Base-by-base conservation (phyloP, 1,139 yeast genomes). In the Debaryomyces nepalensis region DNA sequence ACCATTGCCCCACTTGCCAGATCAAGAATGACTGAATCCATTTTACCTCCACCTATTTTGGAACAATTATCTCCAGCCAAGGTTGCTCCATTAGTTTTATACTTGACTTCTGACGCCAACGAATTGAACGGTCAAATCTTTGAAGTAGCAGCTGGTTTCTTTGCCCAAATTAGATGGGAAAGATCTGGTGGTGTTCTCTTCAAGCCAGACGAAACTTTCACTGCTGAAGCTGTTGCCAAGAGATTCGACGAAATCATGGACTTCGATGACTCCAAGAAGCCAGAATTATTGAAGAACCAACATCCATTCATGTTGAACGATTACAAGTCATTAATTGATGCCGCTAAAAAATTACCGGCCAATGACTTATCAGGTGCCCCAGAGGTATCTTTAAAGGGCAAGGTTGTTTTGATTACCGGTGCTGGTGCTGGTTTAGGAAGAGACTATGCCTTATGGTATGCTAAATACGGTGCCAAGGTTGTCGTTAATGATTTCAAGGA, bases 341-440 rank as follows among this genome's bases (percentile, higher is more conserved):
- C 73, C 37, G 85, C 88, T 14, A 68, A 69, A 41, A 59, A 68
- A 39, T 64, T 83, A 51, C 75, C 83, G n/a, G 50, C 70, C 18
- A 86, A 85, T 56, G 86, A 84, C 55, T 74, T 73, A 33, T 52
- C 73, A n/a, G 68, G 75, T 39, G 72, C 71, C 42, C 77, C 82
- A 32, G 54, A 62, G 33, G 63, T 79, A 30, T 78, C 88, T 32
- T 72, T 91, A 64, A 84, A 82, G 62, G 90, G 75, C 55, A 87
- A 86, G 68, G 97, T 91, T 46, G 97, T 89, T 39, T 79, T 93
- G 50, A 82, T 93, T 44, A 93, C 98, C 30, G 99, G 99, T 55
- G 95, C 97, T 40, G 98, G 97, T 55, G 86, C 89, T 45, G 99
- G 99, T 46, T 78, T 93, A 55, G 99, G 99, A 52, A 82, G 85